Base-by-base conservation (phyloP, 306 rosid genomes). In the Cicer yamashitae region DNA sequence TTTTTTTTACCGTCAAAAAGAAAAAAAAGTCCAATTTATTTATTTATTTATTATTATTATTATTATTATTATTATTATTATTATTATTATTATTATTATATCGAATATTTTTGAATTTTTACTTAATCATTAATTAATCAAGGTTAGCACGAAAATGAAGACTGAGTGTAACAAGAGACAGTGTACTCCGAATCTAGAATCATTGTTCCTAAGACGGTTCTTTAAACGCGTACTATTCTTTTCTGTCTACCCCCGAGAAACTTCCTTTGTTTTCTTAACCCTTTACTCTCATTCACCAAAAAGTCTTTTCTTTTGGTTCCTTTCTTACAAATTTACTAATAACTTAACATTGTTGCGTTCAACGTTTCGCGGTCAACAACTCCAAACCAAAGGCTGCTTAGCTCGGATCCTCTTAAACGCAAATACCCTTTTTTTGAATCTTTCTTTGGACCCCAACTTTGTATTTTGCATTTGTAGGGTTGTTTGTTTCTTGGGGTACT, bases 361-460 rank as follows among this genome's bases (percentile, higher is more conserved):
- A 65, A 39, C 82, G 12, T 70, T 65, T 76, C 40, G 41, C 15
- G 82, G 88, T 89, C 90, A 86, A 83, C 84, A 82, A 62, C 71
- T 40, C 77, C 37, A 30, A 30, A 30, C 37, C 37, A 17, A 50
- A 6, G 73, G 84, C 79, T 77, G 37, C 61, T 77, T 77, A 54
- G 30, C 57, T 81, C 7, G 85, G 94, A 91, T 91, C 97, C 83
- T 85, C 70, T 84, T 88, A 68, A 77, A 73, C 77, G 67, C 66
- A 39, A 51, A 67, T 15, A 34, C 80, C 47, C 72, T 7, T 77
- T 72, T 66, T 44, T 39, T 46, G n/a, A 82, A 75, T 22, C 71
- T 79, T 63, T 73, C 73, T 79, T 44, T 52, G 10, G 60, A 44
- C 76, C 77, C 71, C 48, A 56, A 38, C 44, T 61, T 20, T 43